Evolutionary conservation across 768 basidiomycete genomes (phyloP).

Genomic region (Chlorophyllum brunneum): DNA sequence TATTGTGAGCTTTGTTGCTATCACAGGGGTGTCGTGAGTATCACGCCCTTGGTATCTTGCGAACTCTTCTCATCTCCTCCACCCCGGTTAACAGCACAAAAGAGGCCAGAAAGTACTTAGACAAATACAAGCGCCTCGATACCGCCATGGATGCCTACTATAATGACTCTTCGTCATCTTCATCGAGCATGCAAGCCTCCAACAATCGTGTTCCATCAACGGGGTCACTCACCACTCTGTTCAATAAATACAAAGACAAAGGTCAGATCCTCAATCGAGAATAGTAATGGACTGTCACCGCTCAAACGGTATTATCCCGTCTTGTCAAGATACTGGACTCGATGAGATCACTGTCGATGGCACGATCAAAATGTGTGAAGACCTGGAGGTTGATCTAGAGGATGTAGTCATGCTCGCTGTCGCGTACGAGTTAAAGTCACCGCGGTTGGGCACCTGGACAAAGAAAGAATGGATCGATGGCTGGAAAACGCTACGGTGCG

Average conservation of each 20-base stretch:
- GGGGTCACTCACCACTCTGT: slow-evolving; percentile 52
- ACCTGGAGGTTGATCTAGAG: slow-evolving; percentile 67
- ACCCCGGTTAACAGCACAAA: slow-evolving; percentile 30
- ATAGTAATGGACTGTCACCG: background rate
- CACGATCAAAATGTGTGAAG: slow-evolving; percentile 73
- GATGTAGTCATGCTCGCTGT: slow-evolving; percentile 81
- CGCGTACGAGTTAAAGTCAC: slow-evolving; percentile 79
- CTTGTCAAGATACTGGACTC: slow-evolving; percentile 44
- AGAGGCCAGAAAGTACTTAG: slow-evolving; percentile 67
- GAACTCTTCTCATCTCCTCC: slow-evolving; percentile 20
- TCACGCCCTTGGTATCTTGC: background rate
- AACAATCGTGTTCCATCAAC: slow-evolving; percentile 36
- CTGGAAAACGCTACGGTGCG: slow-evolving; percentile 72
- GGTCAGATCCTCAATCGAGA: slow-evolving; percentile 33
- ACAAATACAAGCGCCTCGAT: slow-evolving; percentile 68
- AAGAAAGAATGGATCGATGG: slow-evolving; percentile 74
- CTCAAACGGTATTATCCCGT: slow-evolving; percentile 3
- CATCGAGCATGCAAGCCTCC: slow-evolving; percentile 8
- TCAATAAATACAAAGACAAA: slow-evolving; percentile 73
- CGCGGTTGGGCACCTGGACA: slow-evolving; percentile 67
- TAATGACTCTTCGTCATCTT: slow-evolving; percentile 34
- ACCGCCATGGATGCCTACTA: slow-evolving; percentile 73
- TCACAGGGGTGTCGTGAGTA: slow-evolving; percentile 73
- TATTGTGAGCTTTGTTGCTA: slow-evolving; percentile 54
- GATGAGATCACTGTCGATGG: slow-evolving; percentile 75